Base-by-base conservation (phyloP, 768 basidiomycete genomes). In the Exsudoporus frostii region DNA sequence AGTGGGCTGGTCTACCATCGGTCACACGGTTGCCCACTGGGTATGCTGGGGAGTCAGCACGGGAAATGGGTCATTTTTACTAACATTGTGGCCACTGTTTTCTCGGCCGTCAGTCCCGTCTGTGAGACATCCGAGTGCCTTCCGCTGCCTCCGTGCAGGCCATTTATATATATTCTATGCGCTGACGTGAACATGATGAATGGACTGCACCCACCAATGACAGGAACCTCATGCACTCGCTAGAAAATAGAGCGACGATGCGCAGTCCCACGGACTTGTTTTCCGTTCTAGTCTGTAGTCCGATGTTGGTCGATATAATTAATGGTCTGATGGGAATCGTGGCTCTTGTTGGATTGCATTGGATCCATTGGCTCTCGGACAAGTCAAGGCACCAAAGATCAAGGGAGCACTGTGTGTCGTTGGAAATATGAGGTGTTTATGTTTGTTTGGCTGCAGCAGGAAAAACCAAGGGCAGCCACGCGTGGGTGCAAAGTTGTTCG, bases 361-460 rank as follows among this genome's bases (percentile, higher is more conserved):
- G 36, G 32, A 36, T 19, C 24, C 4, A n/a, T 24, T 22, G 17
- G 3, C 11, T n/a, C 7, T 19, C 10, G 27, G 25, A 41, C 17
- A n/a, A 42, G 17, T n/a, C 25, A n/a, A 9, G 15, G n/a, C 17
- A 17, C 4, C 9, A 15, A n/a, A 25, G 40, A 9, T 10, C 4
- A 42, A 42, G 24, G 41, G n/a, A 27, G 39, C 14, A n/a, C n/a
- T n/a, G n/a, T n/a, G n/a, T 20, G 3, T 24, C 13, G 19, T 40
- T 19, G 38, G 20, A 5, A 10, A 42, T 7, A 9, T 5, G 9
- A 30, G 19, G 22, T 56, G 2, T 63, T 63, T 65, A 14, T 14
- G 5, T 44, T 47, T 64, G 17, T 54, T 56, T 58, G 49, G 33
- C 30, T 11, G 15, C 20, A 17, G 5, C 27, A n/a, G 20, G 17